Conservation (phyloP, 176 grass and related monocot species). For the Eleusine coracana region DNA sequence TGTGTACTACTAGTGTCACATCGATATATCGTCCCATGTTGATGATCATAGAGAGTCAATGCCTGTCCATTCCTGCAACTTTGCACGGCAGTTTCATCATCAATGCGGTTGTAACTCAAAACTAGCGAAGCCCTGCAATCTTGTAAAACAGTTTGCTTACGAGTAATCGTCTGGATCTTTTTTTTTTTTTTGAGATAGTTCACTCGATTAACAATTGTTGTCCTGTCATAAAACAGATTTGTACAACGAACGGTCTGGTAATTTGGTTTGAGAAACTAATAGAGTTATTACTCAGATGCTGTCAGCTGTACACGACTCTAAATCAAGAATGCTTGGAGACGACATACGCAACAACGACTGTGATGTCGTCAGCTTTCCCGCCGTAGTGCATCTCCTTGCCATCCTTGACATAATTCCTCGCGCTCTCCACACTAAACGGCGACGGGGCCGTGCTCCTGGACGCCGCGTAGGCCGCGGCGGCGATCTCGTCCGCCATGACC, state of each 20-base stretch:
- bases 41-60: too few relatives aligned
- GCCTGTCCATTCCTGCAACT: too few relatives aligned
- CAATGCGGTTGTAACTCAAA: too few relatives aligned
- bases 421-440: conserved; percentile 8
- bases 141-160: too few relatives aligned
- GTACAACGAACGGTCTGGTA: too few relatives aligned
- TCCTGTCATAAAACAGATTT: neutral
- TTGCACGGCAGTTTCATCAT: too few relatives aligned
- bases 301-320: too few relatives aligned
- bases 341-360: neutral
- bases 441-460: neutral
- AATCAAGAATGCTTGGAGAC: neutral
- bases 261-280: neutral
- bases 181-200: too few relatives aligned
- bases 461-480: neutral
- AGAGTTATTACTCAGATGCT: too few relatives aligned
- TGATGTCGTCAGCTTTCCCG: neutral
- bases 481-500: neutral
- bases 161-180: neutral
- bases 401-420: neutral
- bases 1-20: too few relatives aligned
- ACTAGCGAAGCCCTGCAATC: too few relatives aligned
- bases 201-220: neutral
- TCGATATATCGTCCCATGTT: too few relatives aligned
- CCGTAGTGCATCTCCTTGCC: neutral